Evolutionary conservation across 345 rosid species (phyloP), one percentile per base, ranked within the genome.

Genomic region (Populus nigra): DNA sequence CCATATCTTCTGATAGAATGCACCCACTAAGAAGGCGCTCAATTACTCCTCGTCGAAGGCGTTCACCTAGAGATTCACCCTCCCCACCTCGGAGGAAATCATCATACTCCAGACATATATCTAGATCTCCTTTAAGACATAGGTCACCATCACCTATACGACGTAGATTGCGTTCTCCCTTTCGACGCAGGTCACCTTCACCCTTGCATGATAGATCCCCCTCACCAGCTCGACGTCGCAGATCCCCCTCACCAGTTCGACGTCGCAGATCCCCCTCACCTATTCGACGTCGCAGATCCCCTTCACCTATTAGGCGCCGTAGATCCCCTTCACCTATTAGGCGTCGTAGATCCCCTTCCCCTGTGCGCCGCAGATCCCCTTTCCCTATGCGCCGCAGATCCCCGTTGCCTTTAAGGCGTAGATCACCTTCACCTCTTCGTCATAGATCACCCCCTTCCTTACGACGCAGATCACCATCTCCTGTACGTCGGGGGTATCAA

Each of bases 51-150:
- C 86, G 73, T 53, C 66, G 81, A 71, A 84, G 88, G 84, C 84
- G 75, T 80, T 79, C 90, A 38, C 87, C 91, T 68, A 83, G 73
- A 47, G 81, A 66, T 35, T 87, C 95, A 36, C 74, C 69, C 70
- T 89, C 93, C 76, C 97, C 94, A 69, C 82, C 85, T 55, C 84
- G 89, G 80, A 83, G 84, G 80, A 89, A 86, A 79, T 75, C 85
- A 53, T 84, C 86, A 3, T 75, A 88, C 85, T 81, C 76, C 55
- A 83, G 87, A 79, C 86, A 76, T 55, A 87, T 91, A 68, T 89
- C 93, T 69, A 89, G 92, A 43, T 91, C 93, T 55, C 74, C 75
- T 76, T 77, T 74, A 13, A 62, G 38, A 18, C 81, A 41, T 9
- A 74, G 81, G 27, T 67, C 70, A 67, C 89, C 84, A 0, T 73